Evolutionary conservation across 1,139 yeast species (phyloP).

Genomic region (Zygoascus hellenicus): DNA sequence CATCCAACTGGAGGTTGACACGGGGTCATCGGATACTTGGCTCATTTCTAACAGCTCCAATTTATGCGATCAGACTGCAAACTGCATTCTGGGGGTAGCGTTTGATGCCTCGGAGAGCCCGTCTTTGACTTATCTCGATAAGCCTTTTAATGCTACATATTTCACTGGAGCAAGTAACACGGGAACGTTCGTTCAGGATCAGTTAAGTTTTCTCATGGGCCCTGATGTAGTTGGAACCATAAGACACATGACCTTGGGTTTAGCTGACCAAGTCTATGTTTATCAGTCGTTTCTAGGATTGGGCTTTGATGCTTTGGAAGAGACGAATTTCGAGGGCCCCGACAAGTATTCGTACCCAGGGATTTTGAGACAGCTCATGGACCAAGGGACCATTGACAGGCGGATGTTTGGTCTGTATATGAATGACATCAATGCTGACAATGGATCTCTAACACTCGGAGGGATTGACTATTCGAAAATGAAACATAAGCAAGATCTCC

Average conservation of each 20-base stretch:
- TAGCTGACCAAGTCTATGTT: conserved; percentile 11
- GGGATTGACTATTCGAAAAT: conserved; percentile 53
- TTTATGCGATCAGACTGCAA: conserved; percentile 16
- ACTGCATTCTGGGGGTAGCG: conserved; percentile 14
- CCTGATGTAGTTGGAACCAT: conserved; percentile 12
- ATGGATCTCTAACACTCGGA: conserved; percentile 51
- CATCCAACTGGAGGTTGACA: conserved; percentile 33
- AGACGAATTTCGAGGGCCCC: conserved; percentile 10
- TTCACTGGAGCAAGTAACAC: conserved; percentile 30
- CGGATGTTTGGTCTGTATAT: conserved; percentile 52
- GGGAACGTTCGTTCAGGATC: conserved; percentile 48
- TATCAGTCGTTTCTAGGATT: conserved; percentile 17
- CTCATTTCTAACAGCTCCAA: conserved; percentile 25
- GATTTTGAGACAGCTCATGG: conserved; percentile 43
- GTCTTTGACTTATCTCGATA: conserved; percentile 12
- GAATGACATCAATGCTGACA: conserved; percentile 37
- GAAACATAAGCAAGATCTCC: conserved; percentile 39
- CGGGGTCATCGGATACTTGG: conserved; percentile 48
- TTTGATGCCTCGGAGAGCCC: conserved; percentile 13
- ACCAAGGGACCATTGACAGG: conserved; percentile 44
- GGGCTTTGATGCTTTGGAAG: conserved; percentile 20
- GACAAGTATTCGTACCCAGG: conserved; percentile 32
- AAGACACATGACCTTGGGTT: conserved; percentile 14
- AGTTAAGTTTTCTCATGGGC: conserved; percentile 24
- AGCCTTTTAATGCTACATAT: conserved; percentile 19